Evolutionary conservation across 2,329 filamentous ascomycete species (phyloP).

Genomic region (Penicillium corylophilum): DNA sequence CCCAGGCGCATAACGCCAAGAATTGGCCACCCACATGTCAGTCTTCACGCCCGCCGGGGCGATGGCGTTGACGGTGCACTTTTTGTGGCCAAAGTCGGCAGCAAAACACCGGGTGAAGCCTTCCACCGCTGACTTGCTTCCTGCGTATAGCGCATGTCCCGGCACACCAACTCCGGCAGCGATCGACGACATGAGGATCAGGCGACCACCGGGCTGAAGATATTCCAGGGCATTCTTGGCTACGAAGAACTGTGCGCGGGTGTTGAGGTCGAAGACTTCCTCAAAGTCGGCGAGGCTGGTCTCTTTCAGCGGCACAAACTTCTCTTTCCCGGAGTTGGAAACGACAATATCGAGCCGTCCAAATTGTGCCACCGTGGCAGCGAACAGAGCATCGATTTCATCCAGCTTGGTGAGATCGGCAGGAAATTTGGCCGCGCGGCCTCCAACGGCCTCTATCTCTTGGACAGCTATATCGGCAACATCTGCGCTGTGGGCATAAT

Average conservation of each 20-base stretch:
- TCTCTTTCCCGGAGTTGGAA: slow-evolving; percentile 56
- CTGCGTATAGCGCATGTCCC: slow-evolving; percentile 71
- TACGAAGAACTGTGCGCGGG: slow-evolving; percentile 63
- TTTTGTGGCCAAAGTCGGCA: too few relatives aligned
- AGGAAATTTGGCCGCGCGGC: slow-evolving; percentile 63
- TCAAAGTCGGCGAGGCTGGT: slow-evolving; percentile 38
- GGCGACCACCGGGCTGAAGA: slow-evolving; percentile 66
- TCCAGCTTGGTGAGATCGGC: slow-evolving; percentile 66
- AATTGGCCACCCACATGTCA: too few relatives aligned
- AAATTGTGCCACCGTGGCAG: slow-evolving; percentile 61
- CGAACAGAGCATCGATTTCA: slow-evolving; percentile 64
- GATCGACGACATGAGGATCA: slow-evolving; percentile 74
- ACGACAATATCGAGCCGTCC: slow-evolving; percentile 29
- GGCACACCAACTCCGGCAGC: slow-evolving; percentile 67
- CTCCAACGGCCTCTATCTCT: slow-evolving; percentile 63
- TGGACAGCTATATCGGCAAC: slow-evolving; percentile 66
- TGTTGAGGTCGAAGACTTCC: slow-evolving; percentile 62
- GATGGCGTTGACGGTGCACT: too few relatives aligned
- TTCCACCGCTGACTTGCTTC: too few relatives aligned
- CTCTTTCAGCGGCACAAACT: slow-evolving; percentile 26
- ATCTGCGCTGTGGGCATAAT: slow-evolving; percentile 58
- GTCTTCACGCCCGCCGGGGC: too few relatives aligned
- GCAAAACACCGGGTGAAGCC: too few relatives aligned
- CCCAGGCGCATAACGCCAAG: too few relatives aligned
- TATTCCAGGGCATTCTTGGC: slow-evolving; percentile 67